Conservation (phyloP, 257 asterid species). For the Coffea canephora region DNA sequence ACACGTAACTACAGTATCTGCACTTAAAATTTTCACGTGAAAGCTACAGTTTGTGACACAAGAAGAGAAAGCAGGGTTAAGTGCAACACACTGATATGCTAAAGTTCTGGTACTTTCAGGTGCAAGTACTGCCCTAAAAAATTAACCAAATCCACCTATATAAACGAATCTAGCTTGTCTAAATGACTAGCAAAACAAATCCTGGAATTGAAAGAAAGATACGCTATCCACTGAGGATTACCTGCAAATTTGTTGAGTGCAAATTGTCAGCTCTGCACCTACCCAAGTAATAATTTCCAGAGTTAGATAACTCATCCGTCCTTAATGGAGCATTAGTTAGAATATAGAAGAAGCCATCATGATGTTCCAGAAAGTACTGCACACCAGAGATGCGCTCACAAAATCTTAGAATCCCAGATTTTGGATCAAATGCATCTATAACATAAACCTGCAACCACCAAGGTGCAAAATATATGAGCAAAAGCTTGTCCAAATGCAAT, state of each 20-base stretch:
- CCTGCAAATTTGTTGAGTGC: slow-evolving; percentile 56
- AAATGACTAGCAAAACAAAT: background rate
- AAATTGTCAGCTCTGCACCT: slow-evolving; percentile 59
- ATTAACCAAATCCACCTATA: too few relatives aligned
- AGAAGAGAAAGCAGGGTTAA: background rate
- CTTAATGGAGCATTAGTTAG: slow-evolving; percentile 75
- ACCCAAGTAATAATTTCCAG: slow-evolving; percentile 63
- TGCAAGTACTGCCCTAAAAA: too few relatives aligned
- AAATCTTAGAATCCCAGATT: slow-evolving; percentile 52
- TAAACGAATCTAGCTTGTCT: too few relatives aligned
- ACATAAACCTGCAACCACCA: slow-evolving; percentile 69
- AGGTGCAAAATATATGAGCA: slow-evolving; percentile 20
- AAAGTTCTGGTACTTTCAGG: background rate
- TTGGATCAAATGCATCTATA: slow-evolving; percentile 52
- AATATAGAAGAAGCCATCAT: slow-evolving; percentile 51
- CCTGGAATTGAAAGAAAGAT: background rate
- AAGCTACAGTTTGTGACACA: background rate
- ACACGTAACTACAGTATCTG: too few relatives aligned
- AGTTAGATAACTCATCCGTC: slow-evolving; percentile 31
- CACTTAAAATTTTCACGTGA: background rate
- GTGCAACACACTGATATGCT: background rate
- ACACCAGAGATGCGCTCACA: slow-evolving; percentile 82
- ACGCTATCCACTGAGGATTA: slow-evolving; percentile 13
- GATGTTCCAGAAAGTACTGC: slow-evolving; percentile 89
- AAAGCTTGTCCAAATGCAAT: slow-evolving; percentile 7